A percentile compares a stretch with the other conserved stretches of the same genome.
Evolutionary conservation across 768 basidiomycete species (phyloP).

Genomic region (Tricholoma furcatifolium): DNA sequence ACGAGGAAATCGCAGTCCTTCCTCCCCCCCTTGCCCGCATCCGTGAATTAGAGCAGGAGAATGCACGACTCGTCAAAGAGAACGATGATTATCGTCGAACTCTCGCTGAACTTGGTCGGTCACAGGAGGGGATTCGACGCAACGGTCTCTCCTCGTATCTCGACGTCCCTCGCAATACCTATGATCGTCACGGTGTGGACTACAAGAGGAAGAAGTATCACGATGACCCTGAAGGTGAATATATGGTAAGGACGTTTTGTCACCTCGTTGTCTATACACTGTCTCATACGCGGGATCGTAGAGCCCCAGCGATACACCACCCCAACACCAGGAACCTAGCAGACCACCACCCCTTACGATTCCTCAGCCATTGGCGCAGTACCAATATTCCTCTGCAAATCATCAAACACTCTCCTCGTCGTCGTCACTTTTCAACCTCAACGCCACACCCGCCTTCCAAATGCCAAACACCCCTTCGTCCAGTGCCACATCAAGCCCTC

Average conservation of each 20-base stretch:
- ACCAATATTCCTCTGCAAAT: slow-evolving; percentile 39
- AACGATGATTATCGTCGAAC: slow-evolving; percentile 74
- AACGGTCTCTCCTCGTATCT: slow-evolving; percentile 45
- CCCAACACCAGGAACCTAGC: slow-evolving; percentile 32
- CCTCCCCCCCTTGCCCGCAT: slow-evolving; percentile 75
- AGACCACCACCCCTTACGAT: slow-evolving; percentile 64
- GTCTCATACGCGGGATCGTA: slow-evolving; percentile 13
- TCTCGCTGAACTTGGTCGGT: slow-evolving; percentile 44
- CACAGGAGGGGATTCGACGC: slow-evolving; percentile 45
- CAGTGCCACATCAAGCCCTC: slow-evolving; percentile 71
- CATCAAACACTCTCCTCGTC: slow-evolving; percentile 38
- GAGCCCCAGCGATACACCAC: slow-evolving; percentile 48
- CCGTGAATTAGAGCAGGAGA: slow-evolving; percentile 82
- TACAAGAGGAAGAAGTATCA: slow-evolving; percentile 61
- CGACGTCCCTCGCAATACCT: slow-evolving; percentile 37
- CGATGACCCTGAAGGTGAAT: slow-evolving; percentile 49
- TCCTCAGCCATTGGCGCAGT: slow-evolving; percentile 55
- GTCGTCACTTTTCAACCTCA: slow-evolving; percentile 50
- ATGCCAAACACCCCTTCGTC: slow-evolving; percentile 73
- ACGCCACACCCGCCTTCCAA: slow-evolving; percentile 55
- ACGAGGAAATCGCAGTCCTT: slow-evolving; percentile 72
- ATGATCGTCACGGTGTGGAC: slow-evolving; percentile 56
- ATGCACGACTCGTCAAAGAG: slow-evolving; percentile 65
- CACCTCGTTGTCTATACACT: not conserved
- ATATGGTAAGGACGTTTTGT: slow-evolving; percentile 39